A percentile compares a stretch with the other conserved stretches of the same genome.
phyloP scores from a whole-genome alignment of 2,329 filamentous ascomycete genomes.

The Alternaria conjuncta region DNA sequence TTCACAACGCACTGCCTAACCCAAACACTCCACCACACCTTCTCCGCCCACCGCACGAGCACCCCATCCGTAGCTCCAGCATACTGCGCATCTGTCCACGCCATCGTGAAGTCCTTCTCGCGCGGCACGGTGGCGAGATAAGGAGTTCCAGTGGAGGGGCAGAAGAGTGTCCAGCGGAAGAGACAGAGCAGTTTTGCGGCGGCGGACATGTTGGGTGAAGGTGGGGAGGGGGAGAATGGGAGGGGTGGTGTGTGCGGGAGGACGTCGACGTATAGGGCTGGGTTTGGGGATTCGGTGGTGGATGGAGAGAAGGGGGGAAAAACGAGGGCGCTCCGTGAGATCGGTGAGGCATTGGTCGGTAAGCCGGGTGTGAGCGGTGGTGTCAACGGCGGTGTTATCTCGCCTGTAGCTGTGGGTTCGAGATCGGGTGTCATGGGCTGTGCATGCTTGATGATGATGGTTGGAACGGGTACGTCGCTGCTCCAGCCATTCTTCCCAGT shows the following conservation, averaged over 20 bases:
- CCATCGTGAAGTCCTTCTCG: constrained; percentile 29
- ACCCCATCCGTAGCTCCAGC: constrained; percentile 18
- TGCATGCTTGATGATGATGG: too few species aligned
- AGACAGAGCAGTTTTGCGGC: constrained; percentile 33
- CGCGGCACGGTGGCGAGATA: constrained; percentile 21
- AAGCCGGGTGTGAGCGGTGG: background rate
- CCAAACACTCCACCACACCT: constrained; percentile 37
- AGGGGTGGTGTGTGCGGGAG: constrained; percentile 21
- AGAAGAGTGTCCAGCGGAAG: constrained; percentile 37
- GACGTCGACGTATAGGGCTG: background rate
- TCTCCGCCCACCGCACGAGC: constrained; percentile 22
- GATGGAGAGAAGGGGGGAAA: constrained; percentile 6
- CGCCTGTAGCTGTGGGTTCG: background rate
- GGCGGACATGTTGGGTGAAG: constrained; percentile 26
- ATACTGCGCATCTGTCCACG: constrained; percentile 23
- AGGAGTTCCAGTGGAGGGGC: constrained; percentile 10
- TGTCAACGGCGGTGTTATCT: constrained; percentile 2
- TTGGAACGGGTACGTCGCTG: constrained; percentile 11
- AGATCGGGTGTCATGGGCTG: background rate
- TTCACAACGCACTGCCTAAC: constrained; percentile 27
- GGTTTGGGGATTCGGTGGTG: background rate
- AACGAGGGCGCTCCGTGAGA: constrained; percentile 14
- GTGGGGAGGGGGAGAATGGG: constrained; percentile 16
- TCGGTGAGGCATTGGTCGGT: constrained; percentile 13
- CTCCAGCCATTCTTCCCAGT: constrained; percentile 19